phyloP scores from a whole-genome alignment of 768 basidiomycete genomes.

The Trametes cubensis region DNA sequence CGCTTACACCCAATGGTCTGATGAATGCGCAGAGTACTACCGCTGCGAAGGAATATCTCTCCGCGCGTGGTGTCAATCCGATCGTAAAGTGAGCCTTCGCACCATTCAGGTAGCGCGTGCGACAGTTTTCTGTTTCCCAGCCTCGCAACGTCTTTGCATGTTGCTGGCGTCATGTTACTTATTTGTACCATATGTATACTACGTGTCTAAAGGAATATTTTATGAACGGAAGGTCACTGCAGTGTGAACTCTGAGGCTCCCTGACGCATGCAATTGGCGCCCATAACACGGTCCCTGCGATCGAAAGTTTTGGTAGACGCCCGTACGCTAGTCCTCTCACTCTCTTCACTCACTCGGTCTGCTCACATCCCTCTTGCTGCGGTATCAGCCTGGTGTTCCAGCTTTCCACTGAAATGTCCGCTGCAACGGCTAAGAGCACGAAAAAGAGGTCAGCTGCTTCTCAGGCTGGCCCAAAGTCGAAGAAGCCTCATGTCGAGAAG shows the following conservation, averaged over 20 bases:
- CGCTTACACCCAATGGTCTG: neutral
- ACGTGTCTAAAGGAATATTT: too few relatives aligned
- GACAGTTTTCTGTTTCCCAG: too few relatives aligned
- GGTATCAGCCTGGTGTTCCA: neutral
- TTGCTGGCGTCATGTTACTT: too few relatives aligned
- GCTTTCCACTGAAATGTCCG: neutral
- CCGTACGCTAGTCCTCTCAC: neutral
- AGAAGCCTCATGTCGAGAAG: slow-evolving; percentile 55
- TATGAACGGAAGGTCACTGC: too few relatives aligned
- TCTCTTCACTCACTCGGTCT: neutral
- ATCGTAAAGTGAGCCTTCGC: slow-evolving; percentile 36
- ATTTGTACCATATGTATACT: too few relatives aligned
- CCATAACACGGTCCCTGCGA: neutral
- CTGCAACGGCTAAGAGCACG: slow-evolving; percentile 42
- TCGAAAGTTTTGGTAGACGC: slow-evolving; percentile 18
- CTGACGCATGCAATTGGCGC: too few relatives aligned
- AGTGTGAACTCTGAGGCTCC: too few relatives aligned
- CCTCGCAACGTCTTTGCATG: too few relatives aligned
- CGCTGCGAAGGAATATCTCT: slow-evolving; percentile 75
- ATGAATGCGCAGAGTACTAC: slow-evolving; percentile 53
- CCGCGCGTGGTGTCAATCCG: slow-evolving; percentile 49
- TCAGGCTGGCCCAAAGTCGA: slow-evolving; percentile 50
- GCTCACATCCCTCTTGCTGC: neutral
- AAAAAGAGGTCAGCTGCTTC: slow-evolving; percentile 56
- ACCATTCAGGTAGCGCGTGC: neutral